Percentiles rank a stretch among this genome's conserved stretches.
Conservation (phyloP, 176 grass and related monocot species). For the Aegilops umbellulata region DNA sequence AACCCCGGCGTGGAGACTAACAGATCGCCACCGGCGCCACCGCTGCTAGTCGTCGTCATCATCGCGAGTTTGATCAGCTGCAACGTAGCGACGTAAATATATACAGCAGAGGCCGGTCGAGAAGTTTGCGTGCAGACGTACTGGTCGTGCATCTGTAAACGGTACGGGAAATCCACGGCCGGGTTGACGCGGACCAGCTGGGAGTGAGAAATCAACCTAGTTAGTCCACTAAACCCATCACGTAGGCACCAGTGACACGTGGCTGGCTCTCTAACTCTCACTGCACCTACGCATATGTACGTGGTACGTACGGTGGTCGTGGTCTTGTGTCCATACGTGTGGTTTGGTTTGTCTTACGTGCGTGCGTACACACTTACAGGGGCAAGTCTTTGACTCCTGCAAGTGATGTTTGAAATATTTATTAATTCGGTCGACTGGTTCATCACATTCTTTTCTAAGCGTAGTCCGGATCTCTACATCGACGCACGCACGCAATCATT, state of each 20-base stretch:
- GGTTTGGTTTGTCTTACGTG: background rate
- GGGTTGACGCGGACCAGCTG: background rate
- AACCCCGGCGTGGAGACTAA: constrained; percentile 31
- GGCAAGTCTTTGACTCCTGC: background rate
- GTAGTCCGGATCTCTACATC: too few species aligned
- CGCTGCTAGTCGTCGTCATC: background rate
- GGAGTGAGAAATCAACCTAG: background rate
- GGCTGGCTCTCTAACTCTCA: background rate
- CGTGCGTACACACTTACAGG: background rate
- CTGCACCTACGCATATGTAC: too few species aligned
- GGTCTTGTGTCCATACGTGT: too few species aligned
- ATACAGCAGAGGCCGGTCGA: background rate
- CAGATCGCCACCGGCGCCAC: too few species aligned
- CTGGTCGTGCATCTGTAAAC: background rate
- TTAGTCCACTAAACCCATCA: background rate
- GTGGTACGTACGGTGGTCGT: too few species aligned
- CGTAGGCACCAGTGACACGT: background rate
- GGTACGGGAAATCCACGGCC: background rate
- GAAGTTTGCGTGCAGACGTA: background rate
- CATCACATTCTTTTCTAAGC: too few species aligned
- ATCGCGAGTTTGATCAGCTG: background rate
- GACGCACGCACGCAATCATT: too few species aligned
- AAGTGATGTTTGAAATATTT: too few species aligned
- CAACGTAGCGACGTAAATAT: background rate
- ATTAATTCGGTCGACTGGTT: too few species aligned